Evolutionary conservation across 805 yeast genomes (phyloP).

Genomic region (Sugiyamaella smithiae): DNA sequence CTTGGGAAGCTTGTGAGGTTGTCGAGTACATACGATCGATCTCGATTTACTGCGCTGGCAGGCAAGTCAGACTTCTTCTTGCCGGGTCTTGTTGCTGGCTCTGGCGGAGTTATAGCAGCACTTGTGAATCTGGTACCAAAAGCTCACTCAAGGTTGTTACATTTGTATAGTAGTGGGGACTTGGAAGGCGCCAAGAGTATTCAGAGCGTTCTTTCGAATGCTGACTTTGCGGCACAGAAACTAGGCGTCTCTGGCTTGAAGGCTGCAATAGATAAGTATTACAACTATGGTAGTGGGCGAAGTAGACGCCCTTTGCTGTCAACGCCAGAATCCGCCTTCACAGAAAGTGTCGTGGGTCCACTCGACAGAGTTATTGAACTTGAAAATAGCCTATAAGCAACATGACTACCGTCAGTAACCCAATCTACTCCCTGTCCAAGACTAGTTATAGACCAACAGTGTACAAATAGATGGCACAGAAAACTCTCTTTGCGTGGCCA

Average conservation of each 20-base stretch:
- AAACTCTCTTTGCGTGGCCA: too few species aligned
- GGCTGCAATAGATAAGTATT: conserved; percentile 1
- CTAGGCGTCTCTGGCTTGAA: conserved; percentile 2
- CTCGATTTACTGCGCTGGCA: neutral
- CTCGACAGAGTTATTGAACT: neutral
- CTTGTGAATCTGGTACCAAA: conserved; percentile 1
- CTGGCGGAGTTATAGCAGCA: conserved; percentile 3
- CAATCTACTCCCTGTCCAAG: too few species aligned
- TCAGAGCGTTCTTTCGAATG: neutral
- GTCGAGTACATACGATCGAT: neutral
- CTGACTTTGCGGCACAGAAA: neutral
- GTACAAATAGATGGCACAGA: too few species aligned
- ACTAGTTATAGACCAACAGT: too few species aligned
- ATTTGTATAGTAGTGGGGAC: neutral
- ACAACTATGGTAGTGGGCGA: neutral
- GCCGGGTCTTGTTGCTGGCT: neutral
- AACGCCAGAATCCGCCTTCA: neutral
- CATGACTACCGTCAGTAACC: too few species aligned
- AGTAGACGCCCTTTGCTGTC: neutral
- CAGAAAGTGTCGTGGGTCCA: neutral
- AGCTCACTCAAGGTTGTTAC: neutral
- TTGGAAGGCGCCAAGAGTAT: conserved; percentile 2
- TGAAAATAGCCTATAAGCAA: too few species aligned
- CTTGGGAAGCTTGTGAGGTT: neutral
- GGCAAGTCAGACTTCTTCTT: conserved; percentile 2